Evolutionary conservation across 192 early-diverging fungal species (phyloP), one percentile per base, ranked within the genome.

Genomic region (Mortierella alpina): DNA sequence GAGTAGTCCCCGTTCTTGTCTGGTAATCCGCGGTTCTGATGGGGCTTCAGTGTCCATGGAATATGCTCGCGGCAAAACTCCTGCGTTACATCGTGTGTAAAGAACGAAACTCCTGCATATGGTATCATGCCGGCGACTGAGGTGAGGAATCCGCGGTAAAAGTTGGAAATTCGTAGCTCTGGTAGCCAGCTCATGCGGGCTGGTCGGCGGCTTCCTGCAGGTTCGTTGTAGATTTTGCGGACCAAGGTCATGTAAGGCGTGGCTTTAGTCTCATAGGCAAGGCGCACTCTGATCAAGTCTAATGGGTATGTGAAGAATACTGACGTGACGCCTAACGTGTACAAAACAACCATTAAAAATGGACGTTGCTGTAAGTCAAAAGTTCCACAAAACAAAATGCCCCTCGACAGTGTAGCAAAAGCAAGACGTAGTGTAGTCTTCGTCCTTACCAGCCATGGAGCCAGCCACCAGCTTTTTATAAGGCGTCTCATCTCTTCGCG

Each of bases 71-170:
- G 88, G 51, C 88, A 88, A 82, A 92, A 76, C 14, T 90, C 71
- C 56, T 88, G 92, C 31, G 95, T 46, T 10, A 85, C 83, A 78
- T 96, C 92, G 82, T 99, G 94, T n/a, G 89, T 92, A 72, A 93
- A 90, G 83, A 99, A 99, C 12, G 95, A 95, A 2, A 95, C 95
- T 45, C 98, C 98, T 18, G 96, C 98, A 72, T 99, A 99, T 5
- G 98, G 98, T 18, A 98, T 88, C 88, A 99, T 99, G 11, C 98
- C 98, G 70, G 88, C 87, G 20, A 98, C 71, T 13, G 96, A 91
- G 20, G 95, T 92, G n/a, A 92, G 69, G 68, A 97, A 96, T 52
- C 98, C 98, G 18, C 96, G 88, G 82, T 97, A 99, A 83, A 98
- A 98, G 84, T 98, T 99, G n/a, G 86, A 63, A 8, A 93, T 50